phyloP scores from a whole-genome alignment of 805 yeast species.

The Ogataea methanolica region DNA sequence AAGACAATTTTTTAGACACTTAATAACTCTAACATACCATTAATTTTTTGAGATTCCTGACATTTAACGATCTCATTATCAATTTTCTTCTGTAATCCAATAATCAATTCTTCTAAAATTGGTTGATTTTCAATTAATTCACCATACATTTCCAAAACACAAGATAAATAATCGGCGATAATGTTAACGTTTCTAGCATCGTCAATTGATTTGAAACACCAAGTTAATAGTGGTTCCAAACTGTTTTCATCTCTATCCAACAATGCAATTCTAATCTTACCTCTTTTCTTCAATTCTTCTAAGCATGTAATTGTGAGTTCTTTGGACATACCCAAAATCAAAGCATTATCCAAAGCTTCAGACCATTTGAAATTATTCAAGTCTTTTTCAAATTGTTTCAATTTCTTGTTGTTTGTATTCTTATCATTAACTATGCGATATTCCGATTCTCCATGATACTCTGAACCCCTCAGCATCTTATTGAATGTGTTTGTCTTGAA shows the following conservation, averaged over 20 bases:
- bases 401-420: slow-evolving; percentile 47
- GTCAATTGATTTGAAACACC: slow-evolving; percentile 73
- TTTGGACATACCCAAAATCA: slow-evolving; percentile 69
- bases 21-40: slow-evolving; percentile 89
- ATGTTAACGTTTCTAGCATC: slow-evolving; percentile 69
- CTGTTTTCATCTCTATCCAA: slow-evolving; percentile 75
- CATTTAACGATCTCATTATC: slow-evolving; percentile 70
- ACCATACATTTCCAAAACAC: slow-evolving; percentile 71
- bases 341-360: slow-evolving; percentile 87
- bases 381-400: slow-evolving; percentile 77
- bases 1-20: slow-evolving; percentile 38
- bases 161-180: slow-evolving; percentile 64
- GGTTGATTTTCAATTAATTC: slow-evolving; percentile 68
- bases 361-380: slow-evolving; percentile 87
- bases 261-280: slow-evolving; percentile 80
- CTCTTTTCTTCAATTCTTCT: slow-evolving; percentile 81
- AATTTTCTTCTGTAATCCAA: slow-evolving; percentile 56
- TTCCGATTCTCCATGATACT: slow-evolving; percentile 87
- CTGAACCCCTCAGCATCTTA: slow-evolving; percentile 85
- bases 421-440: slow-evolving; percentile 63
- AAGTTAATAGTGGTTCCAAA: slow-evolving; percentile 78
- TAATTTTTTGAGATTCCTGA: slow-evolving; percentile 81
- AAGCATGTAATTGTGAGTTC: slow-evolving; percentile 80
- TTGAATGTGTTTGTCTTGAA: slow-evolving; percentile 60
- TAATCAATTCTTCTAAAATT: slow-evolving; percentile 68